Base-by-base conservation (phyloP, 495 filamentous ascomycete species). In the Xylaria flabelliformis region DNA sequence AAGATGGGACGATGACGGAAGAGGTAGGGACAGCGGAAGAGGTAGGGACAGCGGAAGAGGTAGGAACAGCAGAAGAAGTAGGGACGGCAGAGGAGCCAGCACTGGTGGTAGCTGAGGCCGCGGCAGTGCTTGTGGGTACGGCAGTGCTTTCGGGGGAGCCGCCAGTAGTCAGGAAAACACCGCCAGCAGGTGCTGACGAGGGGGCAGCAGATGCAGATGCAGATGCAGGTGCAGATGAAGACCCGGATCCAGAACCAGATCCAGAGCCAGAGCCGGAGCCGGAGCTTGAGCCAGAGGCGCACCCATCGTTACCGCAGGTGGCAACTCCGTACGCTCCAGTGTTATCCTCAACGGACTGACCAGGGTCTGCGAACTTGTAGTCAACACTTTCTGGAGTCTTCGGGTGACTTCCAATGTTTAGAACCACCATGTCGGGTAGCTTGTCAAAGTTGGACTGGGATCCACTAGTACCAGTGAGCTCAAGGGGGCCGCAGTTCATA, bases 401-500 rank as follows among this genome's bases (percentile, higher is more conserved):
- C 80, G 91, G 93, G 67, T 84, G 84, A 26, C 82, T 82, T 64
- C 81, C 83, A 70, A 93, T 85, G 85, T 97, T 97, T 75, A 92
- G 90, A 21, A 91, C 86, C 59, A 97, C 89, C 92, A 97, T 93
- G 68, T 90, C 83, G 1, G 95, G 95, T 26, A 94, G 91, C 36
- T 79, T 82, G 72, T 87, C 83, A 73, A 86, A 87, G 71, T 85
- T 84, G 36, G 82, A 42, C 71, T 84, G 69, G 19, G 82, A 72
- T 63, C 87, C 89, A 5, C 85, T 85, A 0, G 82, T 80, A 46
- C 86, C 86, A 1, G 82, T 83, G 73, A 97, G 87, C 6, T 85
- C 89, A 59, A 95, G 86, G 24, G 92, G 88, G 4, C 91, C 92
- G 72, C 95, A 98, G 87, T 95, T 94, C 94, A 97, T 97, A 85